Conservation (phyloP, 805 yeast genomes). For the Wickerhamiella cacticola region DNA sequence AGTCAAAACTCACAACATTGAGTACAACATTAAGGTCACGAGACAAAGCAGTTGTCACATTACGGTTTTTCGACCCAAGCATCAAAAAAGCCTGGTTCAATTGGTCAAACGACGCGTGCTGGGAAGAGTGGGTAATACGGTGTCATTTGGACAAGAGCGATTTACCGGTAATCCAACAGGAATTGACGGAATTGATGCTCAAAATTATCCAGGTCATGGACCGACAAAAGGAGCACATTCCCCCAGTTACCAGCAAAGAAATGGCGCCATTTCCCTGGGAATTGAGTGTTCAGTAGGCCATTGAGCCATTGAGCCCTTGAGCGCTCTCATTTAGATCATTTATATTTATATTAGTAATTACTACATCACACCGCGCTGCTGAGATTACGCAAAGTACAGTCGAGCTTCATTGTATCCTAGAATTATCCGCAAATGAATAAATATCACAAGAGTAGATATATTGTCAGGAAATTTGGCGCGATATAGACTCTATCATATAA, state of each 20-base stretch:
- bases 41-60: constrained; percentile 16
- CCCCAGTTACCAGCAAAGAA: constrained; percentile 58
- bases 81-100: constrained; percentile 50
- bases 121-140: constrained; percentile 63
- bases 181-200: constrained; percentile 34
- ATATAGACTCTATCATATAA: no score
- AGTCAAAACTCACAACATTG: constrained; percentile 17
- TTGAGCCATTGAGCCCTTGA: not conserved
- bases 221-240: constrained; percentile 51
- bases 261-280: constrained; percentile 52
- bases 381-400: no score
- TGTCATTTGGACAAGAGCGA: constrained; percentile 32
- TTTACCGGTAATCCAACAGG: constrained; percentile 23
- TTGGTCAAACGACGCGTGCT: constrained; percentile 37
- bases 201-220: constrained; percentile 45
- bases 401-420: no score
- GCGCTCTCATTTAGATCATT: not conserved
- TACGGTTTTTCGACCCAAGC: constrained; percentile 27
- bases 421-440: no score
- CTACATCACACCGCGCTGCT: no score
- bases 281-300: constrained; percentile 24
- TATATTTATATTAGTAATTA: not conserved
- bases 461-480: no score
- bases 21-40: constrained; percentile 15
- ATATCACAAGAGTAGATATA: no score